A percentile compares a stretch with the other conserved stretches of the same genome.
Evolutionary conservation across 208 protist genomes (phyloP).

Genomic region (Acanthamoeba culbertsoni): DNA sequence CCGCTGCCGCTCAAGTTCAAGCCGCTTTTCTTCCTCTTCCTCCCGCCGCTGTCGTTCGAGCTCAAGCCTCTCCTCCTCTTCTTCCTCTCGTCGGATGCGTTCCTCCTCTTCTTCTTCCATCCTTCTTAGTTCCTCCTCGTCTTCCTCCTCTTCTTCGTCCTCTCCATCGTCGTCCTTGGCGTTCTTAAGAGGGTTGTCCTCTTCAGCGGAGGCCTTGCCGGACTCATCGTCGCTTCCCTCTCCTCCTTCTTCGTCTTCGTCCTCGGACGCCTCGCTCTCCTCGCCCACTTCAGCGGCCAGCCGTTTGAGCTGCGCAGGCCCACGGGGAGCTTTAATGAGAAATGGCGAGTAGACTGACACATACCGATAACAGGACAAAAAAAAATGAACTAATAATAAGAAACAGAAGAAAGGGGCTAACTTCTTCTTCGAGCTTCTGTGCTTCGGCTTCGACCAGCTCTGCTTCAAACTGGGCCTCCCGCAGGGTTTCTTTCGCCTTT

Average conservation of each 20-base stretch:
- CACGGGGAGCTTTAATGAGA: neutral
- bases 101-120: slow-evolving; percentile 32
- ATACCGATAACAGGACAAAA: neutral
- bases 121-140: neutral
- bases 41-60: neutral
- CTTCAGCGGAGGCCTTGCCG: neutral
- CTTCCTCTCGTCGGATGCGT: neutral
- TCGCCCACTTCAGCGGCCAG: neutral
- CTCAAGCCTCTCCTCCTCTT: slow-evolving; percentile 24
- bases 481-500: neutral
- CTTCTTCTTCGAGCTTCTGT: slow-evolving; percentile 21
- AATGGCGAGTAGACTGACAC: no score
- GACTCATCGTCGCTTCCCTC: neutral
- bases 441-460: slow-evolving; percentile 7
- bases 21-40: neutral
- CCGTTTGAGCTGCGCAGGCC: neutral
- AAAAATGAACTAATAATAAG: neutral
- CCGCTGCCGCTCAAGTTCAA: neutral
- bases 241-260: neutral
- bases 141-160: neutral
- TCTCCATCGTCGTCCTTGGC: neutral
- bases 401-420: neutral
- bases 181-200: neutral
- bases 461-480: neutral
- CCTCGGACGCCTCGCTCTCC: neutral